Percentiles rank a stretch among this genome's conserved stretches.
These are phyloP conservation scores for Penicillium fuscoglaucum DNA, from an alignment of 2,329 filamentous ascomycete species.

Conservation along the genomic window DNA sequence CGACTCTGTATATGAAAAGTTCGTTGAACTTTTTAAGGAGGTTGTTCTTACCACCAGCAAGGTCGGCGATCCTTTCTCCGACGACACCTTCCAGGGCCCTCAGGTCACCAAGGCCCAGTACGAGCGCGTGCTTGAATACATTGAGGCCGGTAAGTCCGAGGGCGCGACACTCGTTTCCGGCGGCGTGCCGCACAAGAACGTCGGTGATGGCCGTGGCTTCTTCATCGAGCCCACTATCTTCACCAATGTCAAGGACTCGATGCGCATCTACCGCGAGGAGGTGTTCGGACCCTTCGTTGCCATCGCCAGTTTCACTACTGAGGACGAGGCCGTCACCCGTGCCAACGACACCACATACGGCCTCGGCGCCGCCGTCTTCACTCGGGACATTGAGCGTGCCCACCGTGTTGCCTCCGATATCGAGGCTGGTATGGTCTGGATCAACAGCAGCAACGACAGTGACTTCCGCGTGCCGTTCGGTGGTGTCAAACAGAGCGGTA, in stretches of 20 bases:
- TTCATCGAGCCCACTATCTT: constrained; percentile 64
- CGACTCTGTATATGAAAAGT: constrained; percentile 40
- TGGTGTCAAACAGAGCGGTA: constrained; percentile 63
- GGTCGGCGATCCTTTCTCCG: constrained; percentile 38
- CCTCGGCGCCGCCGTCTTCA: constrained; percentile 39
- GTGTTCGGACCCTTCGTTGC: constrained; percentile 64
- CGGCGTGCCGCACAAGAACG: constrained; percentile 59
- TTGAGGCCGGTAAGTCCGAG: constrained; percentile 67
- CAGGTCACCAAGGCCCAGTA: constrained; percentile 41
- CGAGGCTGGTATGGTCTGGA: constrained; percentile 69
- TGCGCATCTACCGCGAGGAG: constrained; percentile 62
- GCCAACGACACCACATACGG: constrained; percentile 57
- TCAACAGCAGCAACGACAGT: constrained; percentile 60
- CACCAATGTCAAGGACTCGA: constrained; percentile 56
- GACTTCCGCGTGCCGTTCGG: constrained; percentile 58
- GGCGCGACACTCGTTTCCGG: constrained; percentile 68
- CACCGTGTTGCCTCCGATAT: constrained; percentile 56
- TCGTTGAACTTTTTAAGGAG: constrained; percentile 35
- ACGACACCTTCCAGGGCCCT: constrained; percentile 41
- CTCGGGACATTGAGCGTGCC: constrained; percentile 62
- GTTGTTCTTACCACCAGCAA: constrained; percentile 36
- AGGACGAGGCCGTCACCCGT: constrained; percentile 58
- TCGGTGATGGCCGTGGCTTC: constrained; percentile 60
- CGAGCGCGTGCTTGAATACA: constrained; percentile 63
- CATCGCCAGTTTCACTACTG: constrained; percentile 58